Base-by-base conservation (phyloP, 2,329 filamentous ascomycete genomes). In the Aureobasidium sp. region DNA sequence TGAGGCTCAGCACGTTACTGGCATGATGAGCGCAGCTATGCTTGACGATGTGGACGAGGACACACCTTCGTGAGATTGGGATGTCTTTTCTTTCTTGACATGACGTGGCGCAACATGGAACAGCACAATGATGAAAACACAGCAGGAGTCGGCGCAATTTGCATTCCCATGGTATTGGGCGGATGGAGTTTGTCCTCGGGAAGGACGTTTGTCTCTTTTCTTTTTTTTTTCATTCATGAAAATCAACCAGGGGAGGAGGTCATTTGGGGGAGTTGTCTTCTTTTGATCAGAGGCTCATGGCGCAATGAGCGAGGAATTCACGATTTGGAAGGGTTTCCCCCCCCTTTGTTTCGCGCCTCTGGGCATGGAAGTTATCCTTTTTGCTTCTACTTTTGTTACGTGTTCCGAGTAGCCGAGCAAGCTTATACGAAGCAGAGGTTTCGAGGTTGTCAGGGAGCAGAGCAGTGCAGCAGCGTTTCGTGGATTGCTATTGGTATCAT, bases 31-130 rank as follows among this genome's bases (percentile, higher is more conserved):
- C 12, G 71, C 72, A 2, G 67, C 71, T 4, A 74, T 71, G 6
- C 73, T 79, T 52, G 71, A 73, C 42, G 72, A 74, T 51, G 67
- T 70, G 22, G 76, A 79, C 31, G 71, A 69, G 45, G 29, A 11
- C 17, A 37, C 20, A 2, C 25, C 25, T 7, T 45, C 31, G 27
- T 60, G 57, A 48, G 0, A n/a, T 12, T 4, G 42, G 17, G 17
- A 5, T 4, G 7, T 9, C 8, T 31, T 34, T 11, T 34, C 3
- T 34, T 31, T n/a, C 15, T 31, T n/a, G 45, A 20, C 29, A 48
- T 34, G 25, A 48, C n/a, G 45, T 17, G 1, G 11, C 3, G 2
- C 25, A 34, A 5, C 27, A 48, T 27, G 17, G 17, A 34, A n/a
- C 25, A 22, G 4, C 15, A 20, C 7, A 12, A 34, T 8, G 27